These are phyloP conservation scores for Pythium apleroticum DNA, from an alignment of 352 stramenopile species.

Conservation along the genomic window DNA sequence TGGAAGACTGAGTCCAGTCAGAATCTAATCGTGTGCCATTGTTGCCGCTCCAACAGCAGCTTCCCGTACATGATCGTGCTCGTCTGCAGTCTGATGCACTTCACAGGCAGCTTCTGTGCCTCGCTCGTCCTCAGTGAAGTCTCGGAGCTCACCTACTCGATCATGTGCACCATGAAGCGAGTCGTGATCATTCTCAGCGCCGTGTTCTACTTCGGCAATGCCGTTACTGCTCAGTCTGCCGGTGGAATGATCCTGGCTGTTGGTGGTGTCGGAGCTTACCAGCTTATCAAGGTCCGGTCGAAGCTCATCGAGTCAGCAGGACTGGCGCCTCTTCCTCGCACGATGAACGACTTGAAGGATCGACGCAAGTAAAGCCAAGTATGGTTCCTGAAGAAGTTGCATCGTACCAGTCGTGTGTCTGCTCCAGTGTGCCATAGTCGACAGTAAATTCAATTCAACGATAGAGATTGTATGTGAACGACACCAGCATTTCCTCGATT, in stretches of 20 bases:
- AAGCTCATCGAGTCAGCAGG: constrained; percentile 36
- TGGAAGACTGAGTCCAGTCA: neutral
- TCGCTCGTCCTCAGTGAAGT: constrained; percentile 84
- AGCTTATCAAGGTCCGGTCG: constrained; percentile 72
- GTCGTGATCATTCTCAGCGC: constrained; percentile 86
- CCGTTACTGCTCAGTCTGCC: constrained; percentile 67
- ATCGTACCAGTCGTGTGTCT: neutral
- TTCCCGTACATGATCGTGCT: constrained; percentile 77
- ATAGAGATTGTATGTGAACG: constrained; percentile 2
- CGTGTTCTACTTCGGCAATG: constrained; percentile 84
- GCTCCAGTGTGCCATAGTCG: neutral
- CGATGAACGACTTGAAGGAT: constrained; percentile 36
- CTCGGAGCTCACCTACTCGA: constrained; percentile 87
- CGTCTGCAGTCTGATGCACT: constrained; percentile 83
- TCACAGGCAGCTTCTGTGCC: constrained; percentile 77
- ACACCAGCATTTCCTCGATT: neutral
- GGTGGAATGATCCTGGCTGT: constrained; percentile 75
- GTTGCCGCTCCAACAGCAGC: constrained; percentile 28
- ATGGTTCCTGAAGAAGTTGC: neutral
- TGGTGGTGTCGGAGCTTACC: constrained; percentile 71
- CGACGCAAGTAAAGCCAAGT: constrained; percentile 24
- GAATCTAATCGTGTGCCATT: constrained; percentile 15
- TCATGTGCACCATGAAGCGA: constrained; percentile 90
- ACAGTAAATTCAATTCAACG: neutral
- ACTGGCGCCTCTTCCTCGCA: constrained; percentile 47